A percentile compares a stretch with the other conserved stretches of the same genome.
Conservation (phyloP, 2,329 filamentous ascomycete species). For the Colletotrichum aenigma region DNA sequence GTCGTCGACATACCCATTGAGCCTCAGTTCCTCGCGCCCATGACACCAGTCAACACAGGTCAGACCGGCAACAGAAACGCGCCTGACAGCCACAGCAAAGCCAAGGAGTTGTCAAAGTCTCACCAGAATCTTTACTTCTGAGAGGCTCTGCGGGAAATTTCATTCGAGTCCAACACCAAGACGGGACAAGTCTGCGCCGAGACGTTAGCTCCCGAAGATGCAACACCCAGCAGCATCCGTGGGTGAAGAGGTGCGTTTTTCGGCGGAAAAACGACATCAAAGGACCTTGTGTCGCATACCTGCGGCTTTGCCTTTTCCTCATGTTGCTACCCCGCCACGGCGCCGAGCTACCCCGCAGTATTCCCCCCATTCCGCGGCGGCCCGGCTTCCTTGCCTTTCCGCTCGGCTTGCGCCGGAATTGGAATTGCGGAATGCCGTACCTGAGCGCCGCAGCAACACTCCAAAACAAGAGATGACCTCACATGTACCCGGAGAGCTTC, state of each 20-base stretch:
- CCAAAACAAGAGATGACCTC: slow-evolving; percentile 10
- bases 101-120: slow-evolving; percentile 6
- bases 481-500: neutral
- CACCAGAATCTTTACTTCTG: slow-evolving; percentile 17
- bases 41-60: neutral
- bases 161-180: neutral
- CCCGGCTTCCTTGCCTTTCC: slow-evolving; percentile 9
- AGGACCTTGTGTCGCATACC: neutral
- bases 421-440: slow-evolving; percentile 15
- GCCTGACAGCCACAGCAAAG: neutral
- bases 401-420: slow-evolving; percentile 24
- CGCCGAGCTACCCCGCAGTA: slow-evolving; percentile 11
- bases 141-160: neutral
- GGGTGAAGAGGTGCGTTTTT: neutral
- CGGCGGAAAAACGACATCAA: neutral
- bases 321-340: neutral
- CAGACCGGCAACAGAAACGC: neutral
- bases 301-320: slow-evolving; percentile 3
- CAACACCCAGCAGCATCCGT: neutral
- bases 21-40: neutral
- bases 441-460: neutral
- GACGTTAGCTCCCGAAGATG: neutral
- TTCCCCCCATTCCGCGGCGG: slow-evolving; percentile 7
- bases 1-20: neutral
- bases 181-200: neutral